Conservation (phyloP, 495 filamentous ascomycete species). For the Massariosphaeria phaeospora region DNA sequence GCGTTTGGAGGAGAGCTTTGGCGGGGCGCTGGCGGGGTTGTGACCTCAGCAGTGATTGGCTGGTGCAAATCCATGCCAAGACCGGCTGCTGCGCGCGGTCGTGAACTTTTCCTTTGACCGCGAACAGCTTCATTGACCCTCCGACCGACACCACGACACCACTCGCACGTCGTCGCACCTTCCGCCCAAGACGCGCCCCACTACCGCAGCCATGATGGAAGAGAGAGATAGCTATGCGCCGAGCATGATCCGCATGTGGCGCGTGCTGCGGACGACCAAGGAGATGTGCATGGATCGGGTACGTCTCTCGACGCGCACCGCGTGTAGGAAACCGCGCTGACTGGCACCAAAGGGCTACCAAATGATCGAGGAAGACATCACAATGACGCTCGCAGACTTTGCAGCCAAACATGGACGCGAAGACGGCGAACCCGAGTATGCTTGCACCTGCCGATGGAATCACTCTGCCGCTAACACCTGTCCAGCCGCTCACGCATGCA, state of each 20-base stretch:
- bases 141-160: not conserved
- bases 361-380: conserved; percentile 80
- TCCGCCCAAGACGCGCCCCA: not conserved
- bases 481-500: conserved; percentile 73
- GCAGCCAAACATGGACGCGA: conserved; percentile 57
- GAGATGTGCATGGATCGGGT: conserved; percentile 42
- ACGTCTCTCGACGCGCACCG: not conserved
- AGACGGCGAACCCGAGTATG: conserved; percentile 69
- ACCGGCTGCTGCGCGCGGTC: not conserved
- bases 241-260: conserved; percentile 33
- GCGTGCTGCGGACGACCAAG: conserved; percentile 37
- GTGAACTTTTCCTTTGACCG: conserved; percentile 17
- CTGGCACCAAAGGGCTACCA: conserved; percentile 71
- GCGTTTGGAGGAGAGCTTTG: conserved; percentile 1
- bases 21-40: conserved; percentile 4
- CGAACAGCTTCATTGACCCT: not conserved
- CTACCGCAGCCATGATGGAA: not conserved
- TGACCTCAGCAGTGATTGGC: not conserved
- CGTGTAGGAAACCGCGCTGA: not conserved
- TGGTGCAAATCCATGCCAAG: not conserved
- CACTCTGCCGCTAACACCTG: conserved; percentile 32
- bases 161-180: not conserved
- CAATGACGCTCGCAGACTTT: conserved; percentile 75
- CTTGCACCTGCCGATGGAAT: not conserved
- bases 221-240: conserved; percentile 20